These are phyloP conservation scores for Lipomyces chichibuensis DNA, from an alignment of 805 yeast species.

Conservation along the genomic window DNA sequence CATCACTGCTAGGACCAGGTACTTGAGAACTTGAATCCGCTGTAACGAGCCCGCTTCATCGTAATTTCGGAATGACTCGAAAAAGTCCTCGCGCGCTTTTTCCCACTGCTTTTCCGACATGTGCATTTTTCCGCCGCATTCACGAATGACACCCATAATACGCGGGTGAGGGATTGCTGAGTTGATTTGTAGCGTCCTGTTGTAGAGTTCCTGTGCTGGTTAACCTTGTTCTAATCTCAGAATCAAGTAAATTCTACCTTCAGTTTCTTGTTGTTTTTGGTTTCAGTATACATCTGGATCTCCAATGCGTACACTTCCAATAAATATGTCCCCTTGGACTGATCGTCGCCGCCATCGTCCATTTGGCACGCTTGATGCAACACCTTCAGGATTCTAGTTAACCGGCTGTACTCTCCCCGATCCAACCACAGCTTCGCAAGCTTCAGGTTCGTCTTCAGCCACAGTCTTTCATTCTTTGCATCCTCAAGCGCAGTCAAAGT, in stretches of 20 bases:
- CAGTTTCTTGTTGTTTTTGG: slow-evolving; percentile 48
- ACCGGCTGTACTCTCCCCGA: slow-evolving; percentile 34
- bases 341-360: slow-evolving; percentile 37
- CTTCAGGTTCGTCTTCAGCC: slow-evolving; percentile 41
- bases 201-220: slow-evolving; percentile 50
- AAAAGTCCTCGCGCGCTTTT: slow-evolving; percentile 57
- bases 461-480: slow-evolving; percentile 41
- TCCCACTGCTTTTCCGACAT: slow-evolving; percentile 64
- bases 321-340: slow-evolving; percentile 42
- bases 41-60: slow-evolving; percentile 69
- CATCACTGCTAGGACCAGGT: slow-evolving; percentile 62
- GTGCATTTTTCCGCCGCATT: slow-evolving; percentile 72
- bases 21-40: slow-evolving; percentile 61
- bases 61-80: slow-evolving; percentile 60
- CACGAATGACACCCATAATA: slow-evolving; percentile 72
- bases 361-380: slow-evolving; percentile 35
- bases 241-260: slow-evolving; percentile 13
- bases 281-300: slow-evolving; percentile 56
- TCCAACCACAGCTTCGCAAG: slow-evolving; percentile 43
- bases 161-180: slow-evolving; percentile 76
- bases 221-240: not conserved
- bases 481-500: slow-evolving; percentile 40
- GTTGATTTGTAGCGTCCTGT: slow-evolving; percentile 52
- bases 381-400: slow-evolving; percentile 23
- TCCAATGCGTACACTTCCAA: slow-evolving; percentile 70